phyloP scores from a whole-genome alignment of 2,329 filamentous ascomycete species.

The Fonsecaea multimorphosa region DNA sequence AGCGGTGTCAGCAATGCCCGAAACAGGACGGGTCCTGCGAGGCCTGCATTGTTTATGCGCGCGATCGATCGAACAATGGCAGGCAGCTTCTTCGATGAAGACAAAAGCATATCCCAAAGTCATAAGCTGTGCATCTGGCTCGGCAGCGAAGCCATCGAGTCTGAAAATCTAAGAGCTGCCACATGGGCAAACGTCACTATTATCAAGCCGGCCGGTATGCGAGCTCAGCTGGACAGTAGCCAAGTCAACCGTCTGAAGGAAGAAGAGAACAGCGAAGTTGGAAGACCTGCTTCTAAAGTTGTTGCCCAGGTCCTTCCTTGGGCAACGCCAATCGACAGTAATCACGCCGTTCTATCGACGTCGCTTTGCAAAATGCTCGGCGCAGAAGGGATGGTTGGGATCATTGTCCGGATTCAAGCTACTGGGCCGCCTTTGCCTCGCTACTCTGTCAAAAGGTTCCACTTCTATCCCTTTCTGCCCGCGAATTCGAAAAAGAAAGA shows the following conservation, averaged over 20 bases:
- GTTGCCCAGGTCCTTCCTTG: slow-evolving; percentile 78
- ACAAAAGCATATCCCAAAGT: slow-evolving; percentile 53
- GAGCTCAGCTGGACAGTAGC: slow-evolving; percentile 71
- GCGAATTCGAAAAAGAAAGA: slow-evolving; percentile 62
- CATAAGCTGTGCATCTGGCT: slow-evolving; percentile 79
- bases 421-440: slow-evolving; percentile 74
- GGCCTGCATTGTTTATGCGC: slow-evolving; percentile 70
- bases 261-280: slow-evolving; percentile 61
- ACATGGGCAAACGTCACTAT: slow-evolving; percentile 83
- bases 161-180: slow-evolving; percentile 74
- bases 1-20: slow-evolving; percentile 73
- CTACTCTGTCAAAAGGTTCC: slow-evolving; percentile 70
- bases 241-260: slow-evolving; percentile 73
- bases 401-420: slow-evolving; percentile 84
- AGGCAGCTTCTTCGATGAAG: slow-evolving; percentile 79
- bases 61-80: slow-evolving; percentile 75
- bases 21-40: slow-evolving; percentile 57
- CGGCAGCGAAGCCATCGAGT: slow-evolving; percentile 75
- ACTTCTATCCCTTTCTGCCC: slow-evolving; percentile 78
- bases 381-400: slow-evolving; percentile 76
- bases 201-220: slow-evolving; percentile 79
- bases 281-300: slow-evolving; percentile 68
- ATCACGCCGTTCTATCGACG: slow-evolving; percentile 79
- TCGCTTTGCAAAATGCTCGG: slow-evolving; percentile 76
- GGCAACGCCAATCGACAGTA: slow-evolving; percentile 84